Conservation (phyloP, 306 rosid species). For the Prunus salicina region DNA sequence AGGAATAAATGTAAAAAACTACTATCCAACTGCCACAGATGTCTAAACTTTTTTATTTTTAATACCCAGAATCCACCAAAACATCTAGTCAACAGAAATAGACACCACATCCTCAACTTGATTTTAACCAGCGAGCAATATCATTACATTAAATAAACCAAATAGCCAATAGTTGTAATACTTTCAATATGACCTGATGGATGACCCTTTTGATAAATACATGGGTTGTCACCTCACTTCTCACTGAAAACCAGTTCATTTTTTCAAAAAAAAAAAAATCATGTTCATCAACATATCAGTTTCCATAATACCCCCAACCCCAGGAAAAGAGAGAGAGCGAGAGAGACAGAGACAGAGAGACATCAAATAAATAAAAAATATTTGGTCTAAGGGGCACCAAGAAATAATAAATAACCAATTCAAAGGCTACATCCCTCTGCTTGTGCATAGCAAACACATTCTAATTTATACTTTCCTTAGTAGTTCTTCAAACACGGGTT, state of each 20-base stretch:
- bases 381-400: not conserved
- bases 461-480: not conserved
- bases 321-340: no score
- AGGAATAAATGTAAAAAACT: not conserved
- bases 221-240: not conserved
- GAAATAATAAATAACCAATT: not conserved
- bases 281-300: no score
- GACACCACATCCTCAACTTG: not conserved
- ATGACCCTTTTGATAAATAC: not conserved
- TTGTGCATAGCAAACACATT: not conserved
- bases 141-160: not conserved
- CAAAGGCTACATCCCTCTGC: not conserved
- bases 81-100: not conserved
- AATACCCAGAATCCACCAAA: no score
- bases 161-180: not conserved
- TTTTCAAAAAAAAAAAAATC: no score
- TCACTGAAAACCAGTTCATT: not conserved
- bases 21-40: not conserved
- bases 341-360: no score
- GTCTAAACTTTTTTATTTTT: not conserved
- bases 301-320: no score
- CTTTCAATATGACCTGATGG: not conserved
- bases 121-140: not conserved
- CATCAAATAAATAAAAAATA: no score
- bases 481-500: not conserved